A percentile compares a stretch with the other conserved stretches of the same genome.
phyloP scores from a whole-genome alignment of 345 rosid species.

The Bruguiera parviflora region DNA sequence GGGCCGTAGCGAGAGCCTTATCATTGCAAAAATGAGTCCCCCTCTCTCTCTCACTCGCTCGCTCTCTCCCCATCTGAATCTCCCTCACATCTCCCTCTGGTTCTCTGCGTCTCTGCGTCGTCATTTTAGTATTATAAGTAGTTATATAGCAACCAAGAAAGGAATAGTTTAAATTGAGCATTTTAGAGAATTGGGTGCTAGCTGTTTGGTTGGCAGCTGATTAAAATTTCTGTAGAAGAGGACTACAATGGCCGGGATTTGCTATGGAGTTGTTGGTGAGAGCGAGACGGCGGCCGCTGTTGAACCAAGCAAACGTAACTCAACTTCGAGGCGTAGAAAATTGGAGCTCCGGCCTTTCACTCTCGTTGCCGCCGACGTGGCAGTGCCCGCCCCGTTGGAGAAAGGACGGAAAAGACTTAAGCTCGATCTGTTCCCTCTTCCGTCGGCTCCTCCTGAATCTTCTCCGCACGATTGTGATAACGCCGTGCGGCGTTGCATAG shows the following conservation, averaged over 20 bases:
- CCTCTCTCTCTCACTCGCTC: not conserved
- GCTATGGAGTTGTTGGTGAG: constrained; percentile 71
- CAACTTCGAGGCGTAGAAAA: constrained; percentile 46
- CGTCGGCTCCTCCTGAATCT: not conserved
- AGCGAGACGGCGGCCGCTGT: constrained; percentile 51
- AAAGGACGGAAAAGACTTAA: constrained; percentile 48
- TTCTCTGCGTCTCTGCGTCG: not conserved
- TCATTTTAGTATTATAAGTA: not conserved
- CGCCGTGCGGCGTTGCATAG: constrained; percentile 12
- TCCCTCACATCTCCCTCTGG: constrained; percentile 9
- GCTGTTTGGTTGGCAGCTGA: too few relatives aligned
- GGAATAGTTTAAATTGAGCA: not conserved
- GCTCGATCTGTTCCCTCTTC: constrained; percentile 18
- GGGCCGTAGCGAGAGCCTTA: not conserved
- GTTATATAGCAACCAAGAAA: not conserved
- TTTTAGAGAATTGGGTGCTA: not conserved
- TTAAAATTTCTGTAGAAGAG: too few relatives aligned
- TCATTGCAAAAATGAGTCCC: constrained; percentile 14
- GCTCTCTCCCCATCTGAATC: not conserved
- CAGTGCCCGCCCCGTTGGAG: constrained; percentile 39
- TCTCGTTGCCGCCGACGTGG: constrained; percentile 37
- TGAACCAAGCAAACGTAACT: constrained; percentile 41
- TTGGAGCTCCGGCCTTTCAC: constrained; percentile 60
- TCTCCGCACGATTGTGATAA: constrained; percentile 19
- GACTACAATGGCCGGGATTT: constrained; percentile 63